Percentiles rank a stretch among this genome's conserved stretches.
Evolutionary conservation across 208 protist species (phyloP).

Genomic region (Crithidia thermophila): DNA sequence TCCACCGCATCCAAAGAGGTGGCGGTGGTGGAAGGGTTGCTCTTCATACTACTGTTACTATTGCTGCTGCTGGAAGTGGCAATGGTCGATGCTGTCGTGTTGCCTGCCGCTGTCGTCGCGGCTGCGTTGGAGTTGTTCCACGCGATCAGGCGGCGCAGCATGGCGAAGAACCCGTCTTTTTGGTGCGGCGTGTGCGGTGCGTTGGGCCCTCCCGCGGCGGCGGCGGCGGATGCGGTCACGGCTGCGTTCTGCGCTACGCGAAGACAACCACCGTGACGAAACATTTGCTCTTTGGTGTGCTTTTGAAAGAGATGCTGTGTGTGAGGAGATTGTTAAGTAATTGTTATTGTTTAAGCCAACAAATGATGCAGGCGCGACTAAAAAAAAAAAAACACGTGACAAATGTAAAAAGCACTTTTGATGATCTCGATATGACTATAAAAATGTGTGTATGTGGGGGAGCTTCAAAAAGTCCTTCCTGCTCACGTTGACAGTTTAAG

Average conservation of each 20-base stretch:
- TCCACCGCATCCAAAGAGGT: constrained; percentile 25
- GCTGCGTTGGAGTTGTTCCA: constrained; percentile 46
- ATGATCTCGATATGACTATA: background rate
- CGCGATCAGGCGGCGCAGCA: constrained; percentile 36
- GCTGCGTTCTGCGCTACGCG: background rate
- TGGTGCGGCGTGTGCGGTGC: too few species aligned
- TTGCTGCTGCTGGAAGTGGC: background rate
- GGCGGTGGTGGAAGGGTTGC: background rate
- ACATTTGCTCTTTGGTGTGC: background rate
- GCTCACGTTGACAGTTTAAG: too few species aligned
- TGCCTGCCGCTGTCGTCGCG: background rate
- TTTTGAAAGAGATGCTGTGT: background rate
- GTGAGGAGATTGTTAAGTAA: background rate
- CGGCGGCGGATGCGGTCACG: too few species aligned
- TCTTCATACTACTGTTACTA: background rate
- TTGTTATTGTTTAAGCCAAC: background rate
- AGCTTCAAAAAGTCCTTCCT: background rate
- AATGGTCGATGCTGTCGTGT: background rate
- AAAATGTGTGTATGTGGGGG: background rate
- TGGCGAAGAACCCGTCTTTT: constrained; percentile 25
- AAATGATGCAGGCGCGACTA: background rate
- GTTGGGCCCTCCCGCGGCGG: background rate
- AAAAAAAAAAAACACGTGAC: too few species aligned
- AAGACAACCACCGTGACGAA: constrained; percentile 3
- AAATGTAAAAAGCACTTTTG: too few species aligned